Base-by-base conservation (phyloP, 352 stramenopile genomes). In the Globisporangium abappressorium region DNA sequence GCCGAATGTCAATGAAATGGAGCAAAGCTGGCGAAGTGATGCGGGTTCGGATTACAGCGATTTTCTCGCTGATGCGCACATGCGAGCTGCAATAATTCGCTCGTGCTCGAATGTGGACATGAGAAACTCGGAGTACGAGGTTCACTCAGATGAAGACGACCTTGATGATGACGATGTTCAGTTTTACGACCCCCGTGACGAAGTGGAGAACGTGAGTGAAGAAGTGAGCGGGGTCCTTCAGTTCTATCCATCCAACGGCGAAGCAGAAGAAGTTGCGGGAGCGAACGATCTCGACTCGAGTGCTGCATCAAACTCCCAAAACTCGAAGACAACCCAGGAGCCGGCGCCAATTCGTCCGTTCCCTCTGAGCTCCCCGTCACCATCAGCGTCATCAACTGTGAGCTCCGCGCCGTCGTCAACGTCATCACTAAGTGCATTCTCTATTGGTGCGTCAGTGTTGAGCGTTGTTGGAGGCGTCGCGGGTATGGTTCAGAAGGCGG, bases 1-100 rank as follows among this genome's bases (percentile, higher is more conserved):
- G 20, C 60, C 76, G 43, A 71, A 51, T 57, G 68, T 30, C 20
- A 49, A 49, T 4, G 63, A 90, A 28, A 74, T 81, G 22, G 77
- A 91, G 6, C 74, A 78, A 59, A 88, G 76, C 28, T 92, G 87
- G 84, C 75, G 76, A 56, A 93, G 84, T 51, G 87, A 94, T 66
- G 76, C 79, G 18, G 86, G 79, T 3, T 93, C 84, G 0, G 82
- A 94, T 69, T 92, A 91, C 60, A 93, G 79, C 57, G 85, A 92
- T 66, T 92, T 92, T 46, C 66, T 94, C 7, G 75, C 78, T 1
- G 85, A 94, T 56, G 82, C 85, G n/a, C 82, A 92, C 53, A 88
- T 94, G 85, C 79, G 85, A 61, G 84, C 85, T 22, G 85, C 84
- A 7, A 89, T 94, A 55, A 85, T 91, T 74, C 72, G 78, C 18